These are phyloP conservation scores for Coniochaeta sp. DNA, from an alignment of 2,329 filamentous ascomycete species.

Conservation along the genomic window DNA sequence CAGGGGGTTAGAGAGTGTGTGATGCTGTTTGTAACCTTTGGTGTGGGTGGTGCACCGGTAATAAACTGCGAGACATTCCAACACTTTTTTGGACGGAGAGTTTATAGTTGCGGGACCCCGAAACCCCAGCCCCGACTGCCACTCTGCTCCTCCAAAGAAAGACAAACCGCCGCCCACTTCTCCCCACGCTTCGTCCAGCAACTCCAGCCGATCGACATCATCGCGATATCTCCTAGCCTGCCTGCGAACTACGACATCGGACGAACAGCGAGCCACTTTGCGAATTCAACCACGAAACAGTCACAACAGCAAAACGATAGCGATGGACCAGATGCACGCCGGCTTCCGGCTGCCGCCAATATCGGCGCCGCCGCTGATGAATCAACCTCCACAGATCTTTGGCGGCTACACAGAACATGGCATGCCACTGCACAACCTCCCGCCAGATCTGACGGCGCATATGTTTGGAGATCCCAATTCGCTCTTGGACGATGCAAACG, in stretches of 20 bases:
- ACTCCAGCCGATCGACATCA: not conserved
- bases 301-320: not conserved
- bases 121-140: not conserved
- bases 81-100: too few relatives aligned
- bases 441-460: constrained; percentile 47
- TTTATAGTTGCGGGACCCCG: constrained; percentile 2
- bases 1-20: not conserved
- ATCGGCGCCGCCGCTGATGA: constrained; percentile 51
- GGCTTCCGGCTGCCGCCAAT: constrained; percentile 53
- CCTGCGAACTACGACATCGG: not conserved
- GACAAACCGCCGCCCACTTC: too few relatives aligned
- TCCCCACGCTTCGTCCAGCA: not conserved
- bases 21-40: not conserved
- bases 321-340: constrained; percentile 42
- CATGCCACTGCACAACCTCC: constrained; percentile 48
- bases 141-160: not conserved
- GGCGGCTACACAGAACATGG: constrained; percentile 55
- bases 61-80: too few relatives aligned
- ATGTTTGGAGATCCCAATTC: constrained; percentile 52
- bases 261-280: not conserved
- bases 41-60: not conserved
- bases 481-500: constrained; percentile 60
- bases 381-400: constrained; percentile 64
- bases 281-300: not conserved
- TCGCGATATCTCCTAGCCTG: not conserved